Evolutionary conservation across 441 rosid genomes (phyloP).

Genomic region (Adansonia madagascariensis): DNA sequence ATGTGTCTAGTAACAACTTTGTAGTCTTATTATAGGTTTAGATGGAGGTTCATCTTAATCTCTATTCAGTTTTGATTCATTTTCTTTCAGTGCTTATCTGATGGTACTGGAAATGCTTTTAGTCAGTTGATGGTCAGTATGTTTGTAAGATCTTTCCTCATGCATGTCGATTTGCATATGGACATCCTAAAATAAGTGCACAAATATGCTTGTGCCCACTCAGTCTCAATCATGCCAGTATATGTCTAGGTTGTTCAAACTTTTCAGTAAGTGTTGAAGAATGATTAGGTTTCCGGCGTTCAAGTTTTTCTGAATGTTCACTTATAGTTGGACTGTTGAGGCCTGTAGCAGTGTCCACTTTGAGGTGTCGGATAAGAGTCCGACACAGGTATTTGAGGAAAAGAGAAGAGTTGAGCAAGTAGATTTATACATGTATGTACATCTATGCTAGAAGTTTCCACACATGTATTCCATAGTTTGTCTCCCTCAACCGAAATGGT

Average conservation of each 20-base stretch:
- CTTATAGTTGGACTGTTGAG: constrained; percentile 10
- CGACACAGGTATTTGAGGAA: not conserved
- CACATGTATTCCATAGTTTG: not conserved
- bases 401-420: not conserved
- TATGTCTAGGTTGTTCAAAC: not conserved
- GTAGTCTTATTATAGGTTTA: not conserved
- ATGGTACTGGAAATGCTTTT: constrained; percentile 3
- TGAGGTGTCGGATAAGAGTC: not conserved
- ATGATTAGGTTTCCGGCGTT: not conserved
- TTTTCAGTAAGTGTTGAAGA: not conserved
- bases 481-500: constrained; percentile 6
- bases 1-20: not conserved
- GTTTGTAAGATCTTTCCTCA: not conserved
- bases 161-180: not conserved
- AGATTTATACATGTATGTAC: constrained; percentile 6
- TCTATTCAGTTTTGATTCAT: not conserved
- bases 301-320: constrained; percentile 3
- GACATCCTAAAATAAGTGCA: constrained; percentile 3
- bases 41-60: constrained; percentile 14
- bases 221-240: not conserved
- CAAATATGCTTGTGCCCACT: not conserved
- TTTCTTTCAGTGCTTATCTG: constrained; percentile 1
- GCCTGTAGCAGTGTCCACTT: constrained; percentile 3
- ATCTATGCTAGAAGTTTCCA: constrained; percentile 10
- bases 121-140: not conserved